Base-by-base conservation (phyloP, 345 rosid genomes). In the Citrus sp. region DNA sequence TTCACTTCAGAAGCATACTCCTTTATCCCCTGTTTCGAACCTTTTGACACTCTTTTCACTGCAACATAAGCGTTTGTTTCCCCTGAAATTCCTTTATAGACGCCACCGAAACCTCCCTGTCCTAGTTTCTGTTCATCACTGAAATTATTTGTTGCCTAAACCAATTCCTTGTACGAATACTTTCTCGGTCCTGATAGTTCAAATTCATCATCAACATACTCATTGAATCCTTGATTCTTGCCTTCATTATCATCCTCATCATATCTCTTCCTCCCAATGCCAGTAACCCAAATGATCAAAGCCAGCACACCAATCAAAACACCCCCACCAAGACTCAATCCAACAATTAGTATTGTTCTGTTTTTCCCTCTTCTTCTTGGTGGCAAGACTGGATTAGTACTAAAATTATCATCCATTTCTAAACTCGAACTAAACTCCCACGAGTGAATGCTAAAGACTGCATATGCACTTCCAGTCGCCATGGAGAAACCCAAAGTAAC, bases 401-500 rank as follows among this genome's bases (percentile, higher is more conserved):
- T 55, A 35, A 38, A 38, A 38, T 34, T 35, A 34, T 2, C 49
- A n/a, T 55, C 54, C 18, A 9, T 28, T 37, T 60, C 73, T 54
- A 35, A 65, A 21, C 14, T 30, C 9, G 81, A 64, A 38, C 4
- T 38, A 34, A 83, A 83, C 4, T 77, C 70, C 82, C 85, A 81
- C 0, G 82, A 77, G 10, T 72, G 58, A 54, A 86, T 18, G 2
- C 37, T 74, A 24, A 74, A 78, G 21, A 70, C 22, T 68, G 70
- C 85, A 37, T 37, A 37, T 7, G 40, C 5, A 7, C 24, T 32
- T 37, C 79, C 82, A 2, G 83, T 80, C 18, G 84, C 70, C 22
- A 80, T 77, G 7, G 83, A 81, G 77, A 86, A 81, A 30, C 86
- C 85, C 32, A 83, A 56, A 25, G 67, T 73, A 28, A 81, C 85